Evolutionary conservation across 1,139 yeast species (phyloP).

Genomic region (Kluyveromyces sp.): DNA sequence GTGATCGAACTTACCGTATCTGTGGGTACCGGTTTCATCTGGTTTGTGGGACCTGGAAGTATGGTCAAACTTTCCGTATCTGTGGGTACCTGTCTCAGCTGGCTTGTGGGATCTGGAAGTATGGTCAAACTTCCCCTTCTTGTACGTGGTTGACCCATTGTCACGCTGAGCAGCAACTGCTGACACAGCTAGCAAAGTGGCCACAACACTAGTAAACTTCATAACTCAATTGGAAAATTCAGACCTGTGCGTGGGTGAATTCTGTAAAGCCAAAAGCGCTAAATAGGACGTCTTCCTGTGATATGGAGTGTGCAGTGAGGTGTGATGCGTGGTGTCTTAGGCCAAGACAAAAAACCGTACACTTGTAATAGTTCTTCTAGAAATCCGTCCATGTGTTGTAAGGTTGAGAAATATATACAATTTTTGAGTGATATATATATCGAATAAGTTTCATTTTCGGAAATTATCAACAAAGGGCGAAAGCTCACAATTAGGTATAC

Average conservation of each 20-base stretch:
- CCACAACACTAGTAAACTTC: constrained; percentile 35
- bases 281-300: neutral
- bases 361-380: neutral
- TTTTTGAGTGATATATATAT: neutral
- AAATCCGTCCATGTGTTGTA: neutral
- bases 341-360: neutral
- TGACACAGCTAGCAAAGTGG: constrained; percentile 31
- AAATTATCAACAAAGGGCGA: neutral
- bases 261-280: neutral
- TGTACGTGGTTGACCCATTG: constrained; percentile 6
- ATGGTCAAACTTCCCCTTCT: constrained; percentile 44
- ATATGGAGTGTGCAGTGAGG: neutral
- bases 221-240: constrained; percentile 17
- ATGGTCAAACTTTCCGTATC: constrained; percentile 46
- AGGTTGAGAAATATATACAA: neutral
- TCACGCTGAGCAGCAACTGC: constrained; percentile 25
- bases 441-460: neutral
- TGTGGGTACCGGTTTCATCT: constrained; percentile 4
- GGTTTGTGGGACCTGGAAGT: constrained; percentile 24
- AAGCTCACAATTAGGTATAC: too few species aligned
- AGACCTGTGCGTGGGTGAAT: neutral
- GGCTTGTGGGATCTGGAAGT: constrained; percentile 34
- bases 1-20: constrained; percentile 44
- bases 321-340: neutral
- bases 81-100: constrained; percentile 39